phyloP scores from a whole-genome alignment of 441 rosid species.

The Pelargonium fulgidum region DNA sequence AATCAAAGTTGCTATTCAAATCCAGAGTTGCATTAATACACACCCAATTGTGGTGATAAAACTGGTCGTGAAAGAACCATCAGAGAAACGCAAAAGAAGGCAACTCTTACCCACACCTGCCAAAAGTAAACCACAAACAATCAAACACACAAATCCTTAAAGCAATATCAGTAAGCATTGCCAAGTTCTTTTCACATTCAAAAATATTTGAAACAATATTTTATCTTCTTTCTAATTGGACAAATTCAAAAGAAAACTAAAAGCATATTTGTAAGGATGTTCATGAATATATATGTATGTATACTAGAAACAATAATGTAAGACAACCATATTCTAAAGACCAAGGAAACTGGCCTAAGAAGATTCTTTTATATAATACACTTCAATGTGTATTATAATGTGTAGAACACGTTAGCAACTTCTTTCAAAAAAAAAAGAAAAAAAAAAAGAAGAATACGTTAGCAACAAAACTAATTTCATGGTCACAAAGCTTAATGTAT shows the following conservation, averaged over 20 bases:
- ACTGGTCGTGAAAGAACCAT: slow-evolving; percentile 97
- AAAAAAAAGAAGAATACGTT: too few species aligned
- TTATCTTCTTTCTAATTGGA: neutral
- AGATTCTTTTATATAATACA: neutral
- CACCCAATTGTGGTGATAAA: slow-evolving; percentile 97
- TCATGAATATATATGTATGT: neutral
- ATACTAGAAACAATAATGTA: neutral
- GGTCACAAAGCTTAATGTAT: slow-evolving; percentile 1
- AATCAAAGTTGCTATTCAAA: neutral
- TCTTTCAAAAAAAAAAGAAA: too few species aligned
- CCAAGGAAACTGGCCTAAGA: neutral
- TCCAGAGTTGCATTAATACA: slow-evolving; percentile 9
- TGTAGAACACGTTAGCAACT: neutral
- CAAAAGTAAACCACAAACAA: neutral
- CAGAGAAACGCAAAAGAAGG: slow-evolving; percentile 96
- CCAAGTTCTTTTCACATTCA: neutral
- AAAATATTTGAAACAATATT: neutral
- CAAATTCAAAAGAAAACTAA: neutral
- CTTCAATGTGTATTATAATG: neutral
- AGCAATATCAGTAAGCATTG: neutral
- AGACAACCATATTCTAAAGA: neutral
- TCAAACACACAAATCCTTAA: neutral
- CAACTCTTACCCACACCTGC: slow-evolving; percentile 99
- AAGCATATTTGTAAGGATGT: neutral
- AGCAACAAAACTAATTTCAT: neutral